Base-by-base conservation (phyloP, 768 basidiomycete species). In the Tephrocybe sp. region DNA sequence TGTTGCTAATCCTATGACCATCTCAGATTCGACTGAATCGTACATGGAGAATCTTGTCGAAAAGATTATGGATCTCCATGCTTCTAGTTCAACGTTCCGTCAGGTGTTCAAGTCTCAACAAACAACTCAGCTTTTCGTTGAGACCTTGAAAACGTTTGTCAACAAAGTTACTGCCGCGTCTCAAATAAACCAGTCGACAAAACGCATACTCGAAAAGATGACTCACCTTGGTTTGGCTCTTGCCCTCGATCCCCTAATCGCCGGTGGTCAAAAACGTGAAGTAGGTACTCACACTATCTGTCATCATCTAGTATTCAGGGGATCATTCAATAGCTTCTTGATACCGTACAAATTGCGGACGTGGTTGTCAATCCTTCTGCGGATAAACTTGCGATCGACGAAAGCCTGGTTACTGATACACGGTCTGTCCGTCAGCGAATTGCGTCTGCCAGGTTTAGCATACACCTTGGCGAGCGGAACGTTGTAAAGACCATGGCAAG, bases 101-200 rank as follows among this genome's bases (percentile, higher is more conserved):
- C 78, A 85, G 49, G 63, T 86, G 1, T 92, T 92, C 68, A 82
- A 76, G 57, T 89, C 85, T 0, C 84, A 87, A 48, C 83, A 80
- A 48, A 79, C 79, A 9, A 86, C 85, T 0, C 81, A 84, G 48
- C 54, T 82, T 8, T 88, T 89, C 54, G 72, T 90, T 7, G 79
- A 84, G 20, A 79, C 80, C 17, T 85, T 83, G 62, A 78, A 77
- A 56, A 59, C 70, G 2, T 87, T 85, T 61, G 74, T 82, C 0
- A 56, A 67, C 8, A 72, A 71, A 40, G 60, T 85, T 0, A 60
- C 73, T 0, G 53, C 61, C n/a, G 61, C 68, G 0, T 35, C 60
- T 1, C 67, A 67, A 16, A 64, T 82, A 22, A 79, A 78, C 39
- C 68, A 68, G 13, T 65, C 68, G 58, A 73, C 70, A 4, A 65